Evolutionary conservation across 2,329 filamentous ascomycete species (phyloP).

Genomic region (Mycosphaerella arachidis): DNA sequence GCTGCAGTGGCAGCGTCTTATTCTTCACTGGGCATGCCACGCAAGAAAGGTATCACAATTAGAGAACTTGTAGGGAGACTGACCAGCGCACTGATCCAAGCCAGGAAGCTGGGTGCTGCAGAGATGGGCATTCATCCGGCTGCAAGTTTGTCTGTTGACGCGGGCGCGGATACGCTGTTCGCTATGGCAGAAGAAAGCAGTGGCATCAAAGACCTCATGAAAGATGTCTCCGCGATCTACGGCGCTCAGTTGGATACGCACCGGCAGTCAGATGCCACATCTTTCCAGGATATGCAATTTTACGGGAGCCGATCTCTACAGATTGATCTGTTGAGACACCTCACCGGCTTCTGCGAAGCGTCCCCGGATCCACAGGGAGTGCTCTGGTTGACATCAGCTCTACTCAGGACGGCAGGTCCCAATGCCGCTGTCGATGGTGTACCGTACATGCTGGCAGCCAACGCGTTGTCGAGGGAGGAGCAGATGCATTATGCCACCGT

Average conservation of each 20-base stretch:
- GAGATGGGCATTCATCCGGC: slow-evolving; percentile 94
- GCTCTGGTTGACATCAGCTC: slow-evolving; percentile 77
- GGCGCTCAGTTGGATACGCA: slow-evolving; percentile 20
- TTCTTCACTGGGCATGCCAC: slow-evolving; percentile 69
- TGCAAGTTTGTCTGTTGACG: slow-evolving; percentile 73
- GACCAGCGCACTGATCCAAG: slow-evolving; percentile 80
- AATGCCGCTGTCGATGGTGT: slow-evolving; percentile 26
- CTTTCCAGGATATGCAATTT: slow-evolving; percentile 18
- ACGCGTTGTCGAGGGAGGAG: slow-evolving; percentile 57
- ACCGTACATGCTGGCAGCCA: neutral
- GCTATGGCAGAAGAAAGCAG: slow-evolving; percentile 19
- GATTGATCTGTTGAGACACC: slow-evolving; percentile 79
- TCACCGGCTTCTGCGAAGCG: slow-evolving; percentile 89
- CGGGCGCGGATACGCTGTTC: slow-evolving; percentile 32
- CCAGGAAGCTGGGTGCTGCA: slow-evolving; percentile 86
- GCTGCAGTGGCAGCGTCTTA: slow-evolving; percentile 86
- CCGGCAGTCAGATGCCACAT: slow-evolving; percentile 1
- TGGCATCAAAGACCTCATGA: slow-evolving; percentile 26
- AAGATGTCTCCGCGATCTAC: slow-evolving; percentile 25
- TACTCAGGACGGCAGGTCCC: slow-evolving; percentile 76
- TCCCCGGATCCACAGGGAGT: slow-evolving; percentile 87
- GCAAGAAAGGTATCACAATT: slow-evolving; percentile 88
- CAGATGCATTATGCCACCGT: slow-evolving; percentile 80
- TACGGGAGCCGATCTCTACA: slow-evolving; percentile 81
- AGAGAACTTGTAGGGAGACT: slow-evolving; percentile 79